phyloP scores from a whole-genome alignment of 1,284 basidiomycete genomes.

The Austroboletus niveus region DNA sequence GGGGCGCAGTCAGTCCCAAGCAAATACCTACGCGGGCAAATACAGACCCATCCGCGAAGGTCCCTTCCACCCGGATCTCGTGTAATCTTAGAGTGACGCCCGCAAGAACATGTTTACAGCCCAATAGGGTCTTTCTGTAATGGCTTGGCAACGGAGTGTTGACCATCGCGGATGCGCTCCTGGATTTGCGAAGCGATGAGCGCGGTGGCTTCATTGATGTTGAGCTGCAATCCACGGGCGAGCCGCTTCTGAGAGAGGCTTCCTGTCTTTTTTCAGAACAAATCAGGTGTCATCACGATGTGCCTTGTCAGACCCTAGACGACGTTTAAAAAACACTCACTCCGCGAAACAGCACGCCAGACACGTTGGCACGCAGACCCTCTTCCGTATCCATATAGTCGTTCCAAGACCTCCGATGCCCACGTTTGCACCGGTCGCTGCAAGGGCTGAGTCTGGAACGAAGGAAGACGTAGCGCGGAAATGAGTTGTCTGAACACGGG shows the following conservation, averaged over 20 bases:
- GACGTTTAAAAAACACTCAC: too few relatives aligned
- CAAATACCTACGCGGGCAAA: not conserved
- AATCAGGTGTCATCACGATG: not conserved
- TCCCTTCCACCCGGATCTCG: constrained; percentile 91
- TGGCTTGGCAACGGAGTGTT: constrained; percentile 83
- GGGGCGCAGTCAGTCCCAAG: not conserved
- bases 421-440: constrained; percentile 67
- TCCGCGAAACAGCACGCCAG: too few relatives aligned
- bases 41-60: constrained; percentile 78
- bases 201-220: constrained; percentile 85
- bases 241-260: constrained; percentile 92
- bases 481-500: constrained; percentile 11
- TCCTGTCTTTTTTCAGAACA: constrained; percentile 53
- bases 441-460: constrained; percentile 65
- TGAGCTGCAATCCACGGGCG: constrained; percentile 85
- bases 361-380: too few relatives aligned
- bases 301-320: too few relatives aligned
- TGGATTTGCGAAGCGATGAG: constrained; percentile 91
- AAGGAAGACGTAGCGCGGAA: constrained; percentile 39
- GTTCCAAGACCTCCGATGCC: constrained; percentile 79
- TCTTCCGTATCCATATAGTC: too few relatives aligned
- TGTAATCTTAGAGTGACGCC: constrained; percentile 67
- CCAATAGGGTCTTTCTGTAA: constrained; percentile 86
- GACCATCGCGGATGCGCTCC: constrained; percentile 93
- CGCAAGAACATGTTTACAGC: constrained; percentile 87